Evolutionary conservation across 2,329 filamentous ascomycete genomes (phyloP).

Genomic region (Penicillium brasilianum): DNA sequence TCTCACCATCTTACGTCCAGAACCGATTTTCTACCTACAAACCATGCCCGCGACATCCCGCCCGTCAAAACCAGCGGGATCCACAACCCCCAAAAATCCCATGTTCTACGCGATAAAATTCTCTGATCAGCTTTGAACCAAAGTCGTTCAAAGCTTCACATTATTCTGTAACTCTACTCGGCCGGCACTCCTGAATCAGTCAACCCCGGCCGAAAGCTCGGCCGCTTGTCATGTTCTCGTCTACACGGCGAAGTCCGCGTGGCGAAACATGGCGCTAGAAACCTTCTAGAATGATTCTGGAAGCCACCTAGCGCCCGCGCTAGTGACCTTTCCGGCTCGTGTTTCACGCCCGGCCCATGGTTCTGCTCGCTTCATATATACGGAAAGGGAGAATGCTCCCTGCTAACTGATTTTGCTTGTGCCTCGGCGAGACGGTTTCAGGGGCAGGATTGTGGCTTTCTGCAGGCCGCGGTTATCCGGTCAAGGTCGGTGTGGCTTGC

Average conservation of each 20-base stretch:
- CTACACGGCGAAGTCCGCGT: constrained; percentile 13
- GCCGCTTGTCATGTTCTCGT: background rate
- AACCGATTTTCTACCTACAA: background rate
- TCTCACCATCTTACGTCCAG: background rate
- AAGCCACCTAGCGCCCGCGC: constrained; percentile 34
- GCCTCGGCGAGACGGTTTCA: background rate
- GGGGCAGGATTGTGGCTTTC: background rate
- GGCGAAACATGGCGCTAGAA: constrained; percentile 35
- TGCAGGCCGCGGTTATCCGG: background rate
- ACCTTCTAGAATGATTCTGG: constrained; percentile 39
- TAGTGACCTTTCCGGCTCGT: background rate
- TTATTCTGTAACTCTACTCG: constrained; percentile 1
- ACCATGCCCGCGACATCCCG: background rate
- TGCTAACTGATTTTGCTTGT: background rate
- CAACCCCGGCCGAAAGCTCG: constrained; percentile 1
- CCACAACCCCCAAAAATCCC: background rate
- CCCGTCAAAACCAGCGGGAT: background rate
- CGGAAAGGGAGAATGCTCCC: constrained; percentile 11
- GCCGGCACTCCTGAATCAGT: constrained; percentile 5
- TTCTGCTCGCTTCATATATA: constrained; percentile 1
- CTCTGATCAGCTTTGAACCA: background rate
- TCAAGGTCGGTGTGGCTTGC: background rate
- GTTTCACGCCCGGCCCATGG: constrained; percentile 2
- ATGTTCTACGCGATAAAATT: background rate
- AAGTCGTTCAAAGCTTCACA: constrained; percentile 3